Percentiles rank a stretch among this genome's conserved stretches.
Evolutionary conservation across 495 filamentous ascomycete species (phyloP).

Genomic region (Rusavskia elegans): DNA sequence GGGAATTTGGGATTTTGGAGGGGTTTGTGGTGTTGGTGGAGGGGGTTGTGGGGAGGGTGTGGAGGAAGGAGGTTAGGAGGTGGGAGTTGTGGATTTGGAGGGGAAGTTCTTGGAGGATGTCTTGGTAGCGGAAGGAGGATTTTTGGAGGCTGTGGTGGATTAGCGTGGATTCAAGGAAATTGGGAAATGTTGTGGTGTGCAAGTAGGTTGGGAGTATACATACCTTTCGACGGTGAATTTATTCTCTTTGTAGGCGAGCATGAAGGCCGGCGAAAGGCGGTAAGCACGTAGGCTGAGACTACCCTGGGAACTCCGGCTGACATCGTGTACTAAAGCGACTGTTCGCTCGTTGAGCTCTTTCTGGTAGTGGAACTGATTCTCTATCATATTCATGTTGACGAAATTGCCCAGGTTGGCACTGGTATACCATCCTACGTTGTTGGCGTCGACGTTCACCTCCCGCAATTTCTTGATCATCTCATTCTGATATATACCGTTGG

Average conservation of each 20-base stretch:
- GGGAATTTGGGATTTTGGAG: conserved; percentile 19
- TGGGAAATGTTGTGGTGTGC: background rate
- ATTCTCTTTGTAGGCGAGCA: conserved; percentile 82
- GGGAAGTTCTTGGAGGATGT: conserved; percentile 87
- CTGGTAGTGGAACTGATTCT: conserved; percentile 97
- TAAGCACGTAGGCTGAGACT: conserved; percentile 81
- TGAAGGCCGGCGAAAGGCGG: conserved; percentile 74
- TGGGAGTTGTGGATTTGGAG: conserved; percentile 90
- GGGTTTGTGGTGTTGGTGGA: conserved; percentile 29
- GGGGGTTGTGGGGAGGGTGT: conserved; percentile 53
- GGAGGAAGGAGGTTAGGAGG: conserved; percentile 85
- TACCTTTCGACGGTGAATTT: conserved; percentile 96
- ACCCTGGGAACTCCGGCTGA: conserved; percentile 83
- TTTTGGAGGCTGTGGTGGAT: conserved; percentile 57
- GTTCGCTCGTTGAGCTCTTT: conserved; percentile 82
- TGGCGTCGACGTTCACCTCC: conserved; percentile 96
- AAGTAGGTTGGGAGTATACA: conserved; percentile 12
- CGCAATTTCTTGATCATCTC: conserved; percentile 95
- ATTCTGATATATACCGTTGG: conserved; percentile 74
- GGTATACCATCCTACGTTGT: conserved; percentile 97
- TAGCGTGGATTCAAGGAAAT: conserved; percentile 13
- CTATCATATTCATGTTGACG: conserved; percentile 82
- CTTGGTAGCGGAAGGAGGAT: conserved; percentile 79
- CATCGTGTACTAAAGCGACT: conserved; percentile 88
- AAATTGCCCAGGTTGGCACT: conserved; percentile 99